Conservation (phyloP, 345 rosid genomes). For the Syzygium oleosum region DNA sequence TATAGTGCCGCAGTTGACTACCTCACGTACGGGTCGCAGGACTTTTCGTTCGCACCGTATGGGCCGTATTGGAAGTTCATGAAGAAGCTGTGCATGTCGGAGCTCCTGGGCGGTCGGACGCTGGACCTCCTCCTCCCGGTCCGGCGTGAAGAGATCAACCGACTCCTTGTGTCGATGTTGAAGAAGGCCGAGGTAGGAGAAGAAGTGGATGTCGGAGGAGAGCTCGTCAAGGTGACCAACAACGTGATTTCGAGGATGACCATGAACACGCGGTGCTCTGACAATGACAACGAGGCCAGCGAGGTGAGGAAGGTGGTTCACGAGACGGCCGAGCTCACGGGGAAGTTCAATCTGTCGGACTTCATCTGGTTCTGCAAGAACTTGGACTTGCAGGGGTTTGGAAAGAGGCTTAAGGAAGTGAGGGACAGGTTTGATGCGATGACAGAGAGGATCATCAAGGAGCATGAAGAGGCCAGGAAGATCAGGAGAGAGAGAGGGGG, state of each 20-base stretch:
- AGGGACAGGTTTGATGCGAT: conserved; percentile 23
- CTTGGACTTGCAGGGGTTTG: conserved; percentile 41
- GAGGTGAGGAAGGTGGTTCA: conserved; percentile 33
- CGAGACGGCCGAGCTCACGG: conserved; percentile 20
- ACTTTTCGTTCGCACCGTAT: conserved; percentile 43
- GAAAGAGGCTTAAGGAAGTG: conserved; percentile 23
- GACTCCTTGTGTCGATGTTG: conserved; percentile 15
- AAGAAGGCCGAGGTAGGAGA: conserved; percentile 21
- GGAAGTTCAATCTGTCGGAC: conserved; percentile 45
- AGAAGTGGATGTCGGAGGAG: conserved; percentile 29
- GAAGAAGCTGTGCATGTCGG: conserved; percentile 47
- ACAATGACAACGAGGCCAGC: conserved; percentile 27
- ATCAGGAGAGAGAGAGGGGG: conserved; percentile 3
- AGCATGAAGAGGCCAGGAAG: conserved; percentile 36
- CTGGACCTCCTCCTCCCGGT: conserved; percentile 26
- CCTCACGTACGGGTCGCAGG: conserved; percentile 47
- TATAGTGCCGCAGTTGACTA: conserved; percentile 20
- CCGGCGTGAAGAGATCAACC: conserved; percentile 25
- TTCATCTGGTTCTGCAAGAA: conserved; percentile 47
- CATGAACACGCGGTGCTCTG: conserved; percentile 31
- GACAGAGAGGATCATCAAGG: conserved; percentile 32
- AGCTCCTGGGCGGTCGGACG: conserved; percentile 33
- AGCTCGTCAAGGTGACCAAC: conserved; percentile 28
- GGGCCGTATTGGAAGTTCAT: conserved; percentile 61
- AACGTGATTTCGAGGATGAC: conserved; percentile 33